Base-by-base conservation (phyloP, 768 basidiomycete genomes). In the Coprinellus aureogranulatus region DNA sequence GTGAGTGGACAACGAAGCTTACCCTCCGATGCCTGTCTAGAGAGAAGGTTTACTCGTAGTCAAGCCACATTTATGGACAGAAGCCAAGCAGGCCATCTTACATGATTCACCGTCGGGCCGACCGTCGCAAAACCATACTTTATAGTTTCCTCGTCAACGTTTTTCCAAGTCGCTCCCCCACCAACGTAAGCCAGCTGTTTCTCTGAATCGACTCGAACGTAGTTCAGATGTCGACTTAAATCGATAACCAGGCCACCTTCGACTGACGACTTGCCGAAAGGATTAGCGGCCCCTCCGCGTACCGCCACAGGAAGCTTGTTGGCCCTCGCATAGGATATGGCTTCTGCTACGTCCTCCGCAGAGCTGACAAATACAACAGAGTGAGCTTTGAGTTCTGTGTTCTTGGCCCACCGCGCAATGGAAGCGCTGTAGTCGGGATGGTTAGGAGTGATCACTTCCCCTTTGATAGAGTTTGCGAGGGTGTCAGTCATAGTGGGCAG, bases 221-320 rank as follows among this genome's bases (percentile, higher is more conserved):
- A 63, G 57, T 70, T 73, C 54, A 80, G n/a, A 55, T 80, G 69
- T 22, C 72, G 70, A 26, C 75, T 77, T 10, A 81, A 71, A 58
- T 82, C 81, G 55, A 83, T 75, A 10, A 82, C 79, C 20, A 83
- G 59, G 14, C 82, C 80, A 28, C 72, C 77, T 28, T 80, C 71
- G 26, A 61, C 60, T 2, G 80, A 81, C 2, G 79, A 80, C 3
- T 75, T 68, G 6, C 75, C 80, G 20, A 72, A 61, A 9, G 73
- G 57, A 57, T 66, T 77, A 58, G 82, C 81, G 0, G 80, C 81
- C 3, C 81, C 82, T 23, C 81, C 75, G 20, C 70, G 65, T 54
- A 82, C 70, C 8, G 77, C 79, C 30, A 81, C 64, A 28, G 69
- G 67, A 3, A 81, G 63, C 2, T 64, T 59, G 30, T 74, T 68